These are phyloP conservation scores for Umbilicus rupestris DNA, from an alignment of 164 flowering plant species.

Conservation along the genomic window DNA sequence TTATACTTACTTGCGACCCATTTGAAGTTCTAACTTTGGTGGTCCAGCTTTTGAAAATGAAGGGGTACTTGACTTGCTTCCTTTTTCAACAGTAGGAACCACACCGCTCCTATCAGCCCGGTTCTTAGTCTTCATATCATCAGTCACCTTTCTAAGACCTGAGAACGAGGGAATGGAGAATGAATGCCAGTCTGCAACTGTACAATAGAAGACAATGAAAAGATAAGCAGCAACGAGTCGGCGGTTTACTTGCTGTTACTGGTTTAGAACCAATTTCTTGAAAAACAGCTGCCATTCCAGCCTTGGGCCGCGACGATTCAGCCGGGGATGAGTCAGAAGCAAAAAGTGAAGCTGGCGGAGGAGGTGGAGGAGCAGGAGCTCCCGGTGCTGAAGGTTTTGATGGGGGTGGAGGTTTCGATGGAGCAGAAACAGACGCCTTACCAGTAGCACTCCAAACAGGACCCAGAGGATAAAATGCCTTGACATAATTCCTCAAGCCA, in stretches of 20 bases:
- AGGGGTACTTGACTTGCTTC: slow-evolving; percentile 32
- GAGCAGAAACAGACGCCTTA: slow-evolving; percentile 28
- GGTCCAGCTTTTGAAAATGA: slow-evolving; percentile 78
- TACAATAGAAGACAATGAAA: not conserved
- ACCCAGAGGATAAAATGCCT: slow-evolving; percentile 73
- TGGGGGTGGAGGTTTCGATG: slow-evolving; percentile 41
- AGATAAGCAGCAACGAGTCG: not conserved
- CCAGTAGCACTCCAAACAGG: slow-evolving; percentile 82
- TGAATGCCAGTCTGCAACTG: not conserved
- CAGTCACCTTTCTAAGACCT: slow-evolving; percentile 67
- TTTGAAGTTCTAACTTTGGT: slow-evolving; percentile 90
- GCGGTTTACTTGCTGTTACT: slow-evolving; percentile 58
- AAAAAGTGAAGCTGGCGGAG: slow-evolving; percentile 68
- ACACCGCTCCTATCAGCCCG: slow-evolving; percentile 70
- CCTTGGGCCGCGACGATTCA: slow-evolving; percentile 56
- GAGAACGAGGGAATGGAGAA: slow-evolving; percentile 5
- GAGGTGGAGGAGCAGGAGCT: slow-evolving; percentile 86
- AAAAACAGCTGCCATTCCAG: slow-evolving; percentile 95
- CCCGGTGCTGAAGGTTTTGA: slow-evolving; percentile 16
- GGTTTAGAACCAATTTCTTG: slow-evolving; percentile 68
- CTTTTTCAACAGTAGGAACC: slow-evolving; percentile 51
- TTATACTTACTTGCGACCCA: slow-evolving; percentile 89
- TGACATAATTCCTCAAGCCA: slow-evolving; percentile 89
- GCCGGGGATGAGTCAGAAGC: slow-evolving; percentile 49
- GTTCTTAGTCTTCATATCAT: slow-evolving; percentile 90